These are phyloP conservation scores for Eucalyptus caleyi DNA, from an alignment of 345 rosid species.

Conservation along the genomic window DNA sequence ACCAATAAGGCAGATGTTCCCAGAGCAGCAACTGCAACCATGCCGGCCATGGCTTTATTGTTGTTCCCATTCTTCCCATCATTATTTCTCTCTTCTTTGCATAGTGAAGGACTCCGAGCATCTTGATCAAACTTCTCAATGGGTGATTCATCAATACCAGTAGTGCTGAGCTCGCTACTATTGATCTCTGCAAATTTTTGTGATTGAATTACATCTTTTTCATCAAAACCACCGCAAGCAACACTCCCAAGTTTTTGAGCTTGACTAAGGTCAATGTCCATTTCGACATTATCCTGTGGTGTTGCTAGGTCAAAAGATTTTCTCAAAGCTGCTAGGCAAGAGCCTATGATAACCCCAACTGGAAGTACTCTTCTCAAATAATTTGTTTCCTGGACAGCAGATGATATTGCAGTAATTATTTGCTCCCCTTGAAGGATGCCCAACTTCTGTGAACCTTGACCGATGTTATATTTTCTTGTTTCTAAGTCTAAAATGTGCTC, in stretches of 20 bases:
- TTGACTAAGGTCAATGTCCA: neutral
- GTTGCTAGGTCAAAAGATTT: constrained; percentile 48
- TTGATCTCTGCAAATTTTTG: neutral
- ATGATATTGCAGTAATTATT: constrained; percentile 54
- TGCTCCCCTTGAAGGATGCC: constrained; percentile 49
- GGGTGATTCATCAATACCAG: constrained; percentile 2
- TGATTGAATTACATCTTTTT: neutral
- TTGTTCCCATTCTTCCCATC: constrained; percentile 15
- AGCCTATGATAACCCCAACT: constrained; percentile 72
- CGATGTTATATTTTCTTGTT: constrained; percentile 5
- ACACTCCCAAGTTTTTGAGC: neutral
- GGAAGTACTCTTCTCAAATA: constrained; percentile 69
- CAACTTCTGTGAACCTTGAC: constrained; percentile 23
- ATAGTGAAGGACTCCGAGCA: neutral
- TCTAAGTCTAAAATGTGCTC: constrained; percentile 20
- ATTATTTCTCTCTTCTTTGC: constrained; percentile 9
- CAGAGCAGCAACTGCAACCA: constrained; percentile 68
- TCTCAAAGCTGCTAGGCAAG: constrained; percentile 85
- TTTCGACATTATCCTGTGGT: constrained; percentile 6
- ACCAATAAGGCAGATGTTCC: constrained; percentile 84
- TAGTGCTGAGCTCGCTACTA: neutral
- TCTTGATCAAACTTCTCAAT: constrained; percentile 1
- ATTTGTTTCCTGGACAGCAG: constrained; percentile 49
- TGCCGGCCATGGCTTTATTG: constrained; percentile 64
- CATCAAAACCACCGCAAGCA: neutral